Base-by-base conservation (phyloP, 1,284 basidiomycete species). In the Kalmanozyma brasiliensis region DNA sequence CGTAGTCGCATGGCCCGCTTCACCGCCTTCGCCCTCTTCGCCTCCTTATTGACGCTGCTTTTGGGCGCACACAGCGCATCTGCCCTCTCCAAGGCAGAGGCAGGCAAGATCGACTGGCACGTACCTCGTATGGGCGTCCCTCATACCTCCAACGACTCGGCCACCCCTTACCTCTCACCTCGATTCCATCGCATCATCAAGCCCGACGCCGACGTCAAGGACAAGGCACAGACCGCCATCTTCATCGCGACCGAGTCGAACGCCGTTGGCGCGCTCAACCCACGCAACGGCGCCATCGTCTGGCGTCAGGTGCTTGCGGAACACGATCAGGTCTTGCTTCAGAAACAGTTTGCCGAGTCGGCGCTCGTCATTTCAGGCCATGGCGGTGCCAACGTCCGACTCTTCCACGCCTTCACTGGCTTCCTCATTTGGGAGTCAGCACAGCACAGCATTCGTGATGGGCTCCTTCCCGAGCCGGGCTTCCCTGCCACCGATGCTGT, bases 291-390 rank as follows among this genome's bases (percentile, higher is more conserved):
- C 1, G 86, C 85, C 51, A 83, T 94, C 76, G 92, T 86, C 20
- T 97, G 94, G 94, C 87, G 94, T 80, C 87, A 90, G 80, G 80
- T 89, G 48, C 88, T 90, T 67, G 88, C 90, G 6, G 84, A 86
- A 24, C 91, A 95, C 69, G 84, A 85, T 17, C 86, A 94, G 51
- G 82, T 88, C n/a, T 86, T 86, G n/a, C 91, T 90, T 76, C 86
- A 88, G 67, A 85, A 86, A 33, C 84, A 88, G 52, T 85, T 85
- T 7, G 85, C 89, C 69, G 83, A 60, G 33, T 26, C 60, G 19
- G 52, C 67, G 9, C 86, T 89, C 20, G 84, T 89, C 8, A 84
- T 95, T 23, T 94, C 92, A 26, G 92, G 92, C 11, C 85, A 88
- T 2, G 88, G 88, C 4, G 91, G 89, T 3, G 85, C 89, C 8